These are phyloP conservation scores for Rhexocercosporidium sp. DNA, from an alignment of 2,329 filamentous ascomycete species.

Conservation along the genomic window DNA sequence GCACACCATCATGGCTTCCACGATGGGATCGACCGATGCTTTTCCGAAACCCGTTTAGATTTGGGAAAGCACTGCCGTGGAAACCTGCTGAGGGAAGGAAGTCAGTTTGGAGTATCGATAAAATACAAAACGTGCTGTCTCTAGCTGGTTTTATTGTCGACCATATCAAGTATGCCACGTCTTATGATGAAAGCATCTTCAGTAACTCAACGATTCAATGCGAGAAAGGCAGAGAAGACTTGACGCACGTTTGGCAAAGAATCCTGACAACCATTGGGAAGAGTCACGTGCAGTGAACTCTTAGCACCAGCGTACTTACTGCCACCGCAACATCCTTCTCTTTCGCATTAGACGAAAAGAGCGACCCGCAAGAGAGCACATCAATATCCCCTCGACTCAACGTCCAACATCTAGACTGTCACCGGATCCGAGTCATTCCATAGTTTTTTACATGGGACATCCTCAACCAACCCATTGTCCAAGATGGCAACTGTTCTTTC, in stretches of 20 bases:
- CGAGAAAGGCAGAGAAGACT: no score
- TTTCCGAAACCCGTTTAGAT: slow-evolving; percentile 39
- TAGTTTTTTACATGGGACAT: background rate
- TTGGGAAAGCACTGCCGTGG: slow-evolving; percentile 36
- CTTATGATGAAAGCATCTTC: no score
- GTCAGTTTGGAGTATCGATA: slow-evolving; percentile 27
- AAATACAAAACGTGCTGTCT: slow-evolving; percentile 1
- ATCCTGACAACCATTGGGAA: no score
- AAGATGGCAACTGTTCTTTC: background rate
- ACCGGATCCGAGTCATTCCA: background rate
- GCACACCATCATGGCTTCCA: slow-evolving; percentile 34
- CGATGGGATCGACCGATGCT: slow-evolving; percentile 37
- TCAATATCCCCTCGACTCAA: background rate
- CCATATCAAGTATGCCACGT: no score
- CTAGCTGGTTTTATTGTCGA: no score
- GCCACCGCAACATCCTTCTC: no score
- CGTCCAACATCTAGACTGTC: background rate
- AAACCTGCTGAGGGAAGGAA: slow-evolving; percentile 29
- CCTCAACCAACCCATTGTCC: background rate
- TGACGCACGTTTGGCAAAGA: no score
- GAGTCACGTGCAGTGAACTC: no score
- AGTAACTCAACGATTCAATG: no score
- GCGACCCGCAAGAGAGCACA: no score
- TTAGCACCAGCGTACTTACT: no score
- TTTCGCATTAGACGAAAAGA: no score